Percentiles rank a stretch among this genome's conserved stretches.
Conservation (phyloP, 2,329 filamentous ascomycete species). For the Cladosporium austrohemisphaericum region DNA sequence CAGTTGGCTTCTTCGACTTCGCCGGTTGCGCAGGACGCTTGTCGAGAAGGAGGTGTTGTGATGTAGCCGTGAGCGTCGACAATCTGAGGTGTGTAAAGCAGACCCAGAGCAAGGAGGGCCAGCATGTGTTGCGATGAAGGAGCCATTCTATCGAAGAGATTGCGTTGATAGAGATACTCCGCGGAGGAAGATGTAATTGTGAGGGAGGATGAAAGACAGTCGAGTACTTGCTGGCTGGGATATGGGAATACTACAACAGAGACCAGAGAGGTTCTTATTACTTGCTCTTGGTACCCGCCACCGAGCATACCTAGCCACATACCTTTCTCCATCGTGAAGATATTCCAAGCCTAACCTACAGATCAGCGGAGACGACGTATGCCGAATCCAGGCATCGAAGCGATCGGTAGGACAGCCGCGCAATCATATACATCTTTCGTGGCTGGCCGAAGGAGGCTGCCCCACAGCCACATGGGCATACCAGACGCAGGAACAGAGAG, state of each 20-base stretch:
- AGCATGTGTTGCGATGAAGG: background rate
- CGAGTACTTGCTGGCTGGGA: slow-evolving; percentile 1
- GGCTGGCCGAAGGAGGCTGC: background rate
- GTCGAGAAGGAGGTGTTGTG: slow-evolving; percentile 9
- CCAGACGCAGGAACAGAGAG: background rate
- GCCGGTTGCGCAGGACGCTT: slow-evolving; percentile 7
- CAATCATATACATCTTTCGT: slow-evolving; percentile 12
- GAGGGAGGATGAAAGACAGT: background rate
- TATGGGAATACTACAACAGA: background rate
- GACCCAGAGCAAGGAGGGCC: background rate
- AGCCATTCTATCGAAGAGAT: background rate
- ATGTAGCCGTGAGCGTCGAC: slow-evolving; percentile 11
- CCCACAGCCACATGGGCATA: slow-evolving; percentile 8
- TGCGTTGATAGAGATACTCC: background rate
- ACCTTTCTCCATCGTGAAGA: slow-evolving; percentile 7
- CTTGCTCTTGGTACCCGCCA: slow-evolving; percentile 11
- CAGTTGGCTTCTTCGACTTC: slow-evolving; percentile 11
- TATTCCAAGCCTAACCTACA: background rate
- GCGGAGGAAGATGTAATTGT: background rate
- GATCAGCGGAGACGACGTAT: background rate
- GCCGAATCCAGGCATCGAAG: background rate
- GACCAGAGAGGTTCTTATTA: background rate
- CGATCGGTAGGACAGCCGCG: slow-evolving; percentile 7
- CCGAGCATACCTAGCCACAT: slow-evolving; percentile 5
- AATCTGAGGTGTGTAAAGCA: background rate